Evolutionary conservation across 1,284 basidiomycete genomes (phyloP), one percentile per base, ranked within the genome.

Genomic region (Anthracocystis panici-leucophaei): DNA sequence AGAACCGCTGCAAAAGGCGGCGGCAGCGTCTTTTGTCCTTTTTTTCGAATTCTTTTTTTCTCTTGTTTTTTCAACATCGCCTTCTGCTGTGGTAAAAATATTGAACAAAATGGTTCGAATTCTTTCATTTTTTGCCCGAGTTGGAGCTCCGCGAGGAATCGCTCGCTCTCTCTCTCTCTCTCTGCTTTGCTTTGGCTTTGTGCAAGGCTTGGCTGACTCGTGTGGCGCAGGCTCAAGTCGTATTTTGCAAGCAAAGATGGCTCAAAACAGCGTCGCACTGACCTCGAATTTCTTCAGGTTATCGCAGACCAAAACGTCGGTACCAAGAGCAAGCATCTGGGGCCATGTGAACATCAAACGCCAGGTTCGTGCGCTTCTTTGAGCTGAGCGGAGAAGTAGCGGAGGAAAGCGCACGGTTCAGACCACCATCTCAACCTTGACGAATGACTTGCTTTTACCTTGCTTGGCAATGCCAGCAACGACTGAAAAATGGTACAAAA

Each of bases 321-420:
- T 33, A 11, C 12, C 12, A 6, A 2, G 33, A 9, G 33, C 33
- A 33, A 38, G 11, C 10, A 5, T 12, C 12, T 16, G 35, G 12
- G 10, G 35, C 12, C 35, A 5, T 38, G 11, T 38, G 3, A 10
- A 10, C 14, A 38, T 3, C 35, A 14, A 16, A 10, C 11, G 14
- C 2, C 35, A 38, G 35, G 35, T 38, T 38, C 35, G 35, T 38
- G 35, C 35, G 14, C 12, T 38, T 16, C 35, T 38, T 38, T 33
- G 8, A 11, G 33, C 33, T 2, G 33, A 6, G 33, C n/a, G n/a
- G n/a, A n/a, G n/a, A n/a, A 40, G 35, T 9, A 18, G 29, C 2
- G 14, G 40, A 21, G 9, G 16, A 33, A 33, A 56, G 44, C 42
- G 57, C 48, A 50, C 57, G 57, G 48, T 29, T 50, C 48, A 49